Base-by-base conservation (phyloP, 306 rosid genomes). In the Rubus parviflorus region DNA sequence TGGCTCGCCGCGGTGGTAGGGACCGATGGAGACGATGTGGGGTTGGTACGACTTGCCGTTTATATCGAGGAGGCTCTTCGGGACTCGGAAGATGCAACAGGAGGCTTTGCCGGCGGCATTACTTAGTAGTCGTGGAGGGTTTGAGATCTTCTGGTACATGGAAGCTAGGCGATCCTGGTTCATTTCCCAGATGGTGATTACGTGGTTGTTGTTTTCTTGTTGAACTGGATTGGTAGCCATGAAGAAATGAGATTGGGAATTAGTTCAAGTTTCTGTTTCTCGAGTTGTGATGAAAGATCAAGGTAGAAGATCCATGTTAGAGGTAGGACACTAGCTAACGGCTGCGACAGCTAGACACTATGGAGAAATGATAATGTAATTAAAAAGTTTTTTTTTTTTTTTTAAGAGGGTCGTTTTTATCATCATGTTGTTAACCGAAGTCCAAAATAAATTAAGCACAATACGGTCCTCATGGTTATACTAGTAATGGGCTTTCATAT, bases 11-110 rank as follows among this genome's bases (percentile, higher is more conserved):
- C 53, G 82, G 85, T 88, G 83, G 81, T 76, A 91, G 1, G 98
- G 94, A 0, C 98, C 98, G 25, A 90, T 86, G 40, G 98, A 89
- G 25, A 87, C 91, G 17, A 88, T 83, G 0, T 85, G 89, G 35
- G 97, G 98, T 7, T 73, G 72, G 83, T 88, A 91, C 46, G 85
- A 77, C 76, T 82, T 87, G 35, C 93, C 87, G 75, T 88, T 85
- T 0, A 61, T 77, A 9, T 85, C 93, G 2, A 60, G 35, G 1
- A 88, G 76, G 80, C 86, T 77, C 68, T 84, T 85, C 3, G 96
- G 93, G 4, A 83, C 86, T 60, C 86, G 78, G 80, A 85, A 88
- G 51, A 90, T 90, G 84, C 81, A 82, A 16, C 92, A 90, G 0
- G 86, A 78, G 37, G n/a, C 80, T 7, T 80, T 86, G 1, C 92